Evolutionary conservation across 345 rosid genomes (phyloP), one percentile per base, ranked within the genome.

Genomic region (Firmiana major): DNA sequence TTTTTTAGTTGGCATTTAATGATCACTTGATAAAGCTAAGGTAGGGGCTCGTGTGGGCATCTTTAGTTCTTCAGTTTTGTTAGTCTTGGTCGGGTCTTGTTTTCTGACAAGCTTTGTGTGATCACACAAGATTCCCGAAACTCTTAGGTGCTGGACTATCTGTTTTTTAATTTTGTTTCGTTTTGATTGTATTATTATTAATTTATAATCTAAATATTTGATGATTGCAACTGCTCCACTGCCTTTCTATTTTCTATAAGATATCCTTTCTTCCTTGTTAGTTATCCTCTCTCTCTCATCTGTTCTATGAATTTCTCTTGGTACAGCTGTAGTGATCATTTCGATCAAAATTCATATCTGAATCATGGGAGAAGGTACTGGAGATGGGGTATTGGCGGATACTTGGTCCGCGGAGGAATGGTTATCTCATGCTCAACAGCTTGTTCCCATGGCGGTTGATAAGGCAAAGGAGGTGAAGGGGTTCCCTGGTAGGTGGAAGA

Each of bases 401-500:
- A 9, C 71, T 11, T 74, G 63, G 73, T 86, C 94, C 7, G 88
- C 88, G 1, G 98, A 93, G 82, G 97, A 91, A 42, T 92, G 94
- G 94, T 74, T 96, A 55, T 79, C 72, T 17, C 89, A 84, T 38
- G 89, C 90, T 5, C 92, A 90, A 81, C 92, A 88, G 80, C 89
- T 91, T 74, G 95, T 91, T 43, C 97, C 98, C 0, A 36, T 76
- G 68, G 95, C 91, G 28, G 70, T 92, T 28, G 70, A 69, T 2
- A 86, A 84, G 84, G 94, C 98, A 36, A 90, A 71, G 80, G 86
- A 80, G 60, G 97, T 88, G 13, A 92, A 83, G 79, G 90, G 85
- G 62, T 96, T 96, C 82, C 84, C 92, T 28, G 85, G 89, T 36
- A 86, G 97, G 75, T 96, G 99, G 98, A 93, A 93, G 89, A 82